phyloP scores from a whole-genome alignment of 805 yeast genomes.

The Kazachstania africana region DNA sequence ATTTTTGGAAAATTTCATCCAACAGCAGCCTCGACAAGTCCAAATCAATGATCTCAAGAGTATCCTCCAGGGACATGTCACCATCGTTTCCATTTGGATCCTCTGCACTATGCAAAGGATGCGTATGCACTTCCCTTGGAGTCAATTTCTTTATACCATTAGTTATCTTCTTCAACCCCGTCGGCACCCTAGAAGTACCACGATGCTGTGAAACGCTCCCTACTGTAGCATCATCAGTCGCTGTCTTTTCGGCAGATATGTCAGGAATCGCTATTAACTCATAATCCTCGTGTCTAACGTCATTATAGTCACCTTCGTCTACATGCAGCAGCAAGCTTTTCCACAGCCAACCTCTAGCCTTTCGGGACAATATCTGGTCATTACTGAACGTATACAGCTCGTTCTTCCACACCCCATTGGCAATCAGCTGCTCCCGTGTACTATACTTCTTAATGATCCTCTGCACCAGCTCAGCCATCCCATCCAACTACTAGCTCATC shows the following conservation, averaged over 20 bases:
- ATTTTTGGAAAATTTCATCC: slow-evolving; percentile 13
- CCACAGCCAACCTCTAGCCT: slow-evolving; percentile 25
- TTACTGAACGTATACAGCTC: slow-evolving; percentile 10
- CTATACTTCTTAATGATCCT: slow-evolving; percentile 13
- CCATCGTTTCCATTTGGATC: slow-evolving; percentile 1
- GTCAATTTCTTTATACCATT: slow-evolving; percentile 17
- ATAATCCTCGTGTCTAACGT: too few species aligned
- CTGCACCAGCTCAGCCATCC: slow-evolving; percentile 2
- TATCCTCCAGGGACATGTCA: slow-evolving; percentile 13
- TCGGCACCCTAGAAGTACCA: too few species aligned
- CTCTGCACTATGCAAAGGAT: slow-evolving; percentile 5
- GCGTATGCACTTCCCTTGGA: slow-evolving; percentile 6
- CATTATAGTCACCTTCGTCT: slow-evolving; percentile 3
- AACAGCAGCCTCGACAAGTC: slow-evolving; percentile 21
- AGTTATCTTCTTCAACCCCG: too few species aligned
- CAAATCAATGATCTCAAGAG: slow-evolving; percentile 20
- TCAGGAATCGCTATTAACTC: too few species aligned
- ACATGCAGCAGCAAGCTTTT: slow-evolving; percentile 14
- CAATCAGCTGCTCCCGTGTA: slow-evolving; percentile 17
- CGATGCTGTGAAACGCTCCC: too few species aligned
- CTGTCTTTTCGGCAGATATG: too few species aligned
- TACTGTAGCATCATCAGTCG: too few species aligned
- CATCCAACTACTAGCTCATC: too few species aligned
- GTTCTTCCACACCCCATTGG: slow-evolving; percentile 23
- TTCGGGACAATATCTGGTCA: background rate